phyloP scores from a whole-genome alignment of 305 asterid species.

The Andrographis paniculata region DNA sequence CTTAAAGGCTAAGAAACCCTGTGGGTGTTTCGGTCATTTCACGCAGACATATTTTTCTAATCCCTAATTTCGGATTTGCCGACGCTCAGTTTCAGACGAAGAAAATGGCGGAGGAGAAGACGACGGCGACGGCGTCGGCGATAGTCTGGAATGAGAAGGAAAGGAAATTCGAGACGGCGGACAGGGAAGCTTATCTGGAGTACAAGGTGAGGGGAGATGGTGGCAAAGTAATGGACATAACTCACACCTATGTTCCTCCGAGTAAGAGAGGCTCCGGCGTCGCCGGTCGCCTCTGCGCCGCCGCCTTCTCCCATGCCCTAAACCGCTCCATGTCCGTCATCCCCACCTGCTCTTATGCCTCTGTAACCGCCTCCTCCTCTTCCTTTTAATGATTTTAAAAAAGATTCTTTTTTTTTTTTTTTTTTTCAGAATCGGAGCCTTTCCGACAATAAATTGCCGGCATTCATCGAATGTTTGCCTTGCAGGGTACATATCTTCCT shows the following conservation, averaged over 20 bases:
- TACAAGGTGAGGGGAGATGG: constrained; percentile 25
- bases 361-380: constrained; percentile 34
- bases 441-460: neutral
- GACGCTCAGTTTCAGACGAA: too few relatives aligned
- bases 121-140: neutral
- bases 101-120: constrained; percentile 30
- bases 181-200: constrained; percentile 62
- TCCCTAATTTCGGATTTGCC: neutral
- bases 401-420: too few relatives aligned
- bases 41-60: neutral
- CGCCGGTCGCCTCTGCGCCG: constrained; percentile 66
- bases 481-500: constrained; percentile 74
- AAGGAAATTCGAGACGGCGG: constrained; percentile 61
- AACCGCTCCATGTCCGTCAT: constrained; percentile 42
- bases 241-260: constrained; percentile 76
- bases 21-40: neutral
- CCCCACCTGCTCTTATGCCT: constrained; percentile 86
- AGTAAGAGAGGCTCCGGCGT: constrained; percentile 83
- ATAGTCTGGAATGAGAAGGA: constrained; percentile 60
- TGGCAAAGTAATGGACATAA: constrained; percentile 52
- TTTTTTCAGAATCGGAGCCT: neutral
- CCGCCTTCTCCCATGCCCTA: constrained; percentile 76
- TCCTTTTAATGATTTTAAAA: too few relatives aligned
- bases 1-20: neutral
- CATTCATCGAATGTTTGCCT: constrained; percentile 3